Evolutionary conservation across 768 basidiomycete genomes (phyloP).

Genomic region (Exidia glandulosa): DNA sequence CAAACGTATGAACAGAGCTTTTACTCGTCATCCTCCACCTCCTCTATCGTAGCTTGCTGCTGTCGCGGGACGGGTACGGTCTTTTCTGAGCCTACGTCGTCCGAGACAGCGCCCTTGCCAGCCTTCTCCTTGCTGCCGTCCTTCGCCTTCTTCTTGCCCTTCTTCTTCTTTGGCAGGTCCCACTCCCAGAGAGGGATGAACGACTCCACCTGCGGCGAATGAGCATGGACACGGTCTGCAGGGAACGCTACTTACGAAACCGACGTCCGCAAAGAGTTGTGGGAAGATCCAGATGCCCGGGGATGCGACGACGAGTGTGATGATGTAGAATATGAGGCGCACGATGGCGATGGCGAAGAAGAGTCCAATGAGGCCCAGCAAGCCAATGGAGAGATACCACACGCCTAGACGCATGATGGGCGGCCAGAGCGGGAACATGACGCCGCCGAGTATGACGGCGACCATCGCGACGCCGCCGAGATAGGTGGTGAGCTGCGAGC

Average conservation of each 20-base stretch:
- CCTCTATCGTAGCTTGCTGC: constrained; percentile 32
- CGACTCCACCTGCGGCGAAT: constrained; percentile 69
- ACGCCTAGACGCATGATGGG: constrained; percentile 84
- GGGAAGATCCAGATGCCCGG: constrained; percentile 99
- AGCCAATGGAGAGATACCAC: constrained; percentile 85
- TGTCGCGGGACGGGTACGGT: constrained; percentile 4
- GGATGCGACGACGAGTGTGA: constrained; percentile 74
- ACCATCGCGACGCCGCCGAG: constrained; percentile 88
- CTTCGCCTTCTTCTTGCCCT: constrained; percentile 27
- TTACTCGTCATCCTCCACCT: constrained; percentile 31
- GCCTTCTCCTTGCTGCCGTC: constrained; percentile 31
- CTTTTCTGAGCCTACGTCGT: constrained; percentile 29
- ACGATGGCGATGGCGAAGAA: constrained; percentile 89
- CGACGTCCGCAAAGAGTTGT: constrained; percentile 93
- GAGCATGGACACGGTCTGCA: constrained; percentile 1
- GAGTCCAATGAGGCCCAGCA: constrained; percentile 77
- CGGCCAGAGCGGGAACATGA: constrained; percentile 99
- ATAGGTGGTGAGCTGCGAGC: constrained; percentile 87
- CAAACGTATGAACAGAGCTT: constrained; percentile 1
- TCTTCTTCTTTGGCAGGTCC: constrained; percentile 71
- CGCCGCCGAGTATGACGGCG: constrained; percentile 83
- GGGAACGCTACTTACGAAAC: constrained; percentile 59
- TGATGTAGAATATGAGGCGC: constrained; percentile 85
- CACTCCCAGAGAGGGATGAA: constrained; percentile 97
- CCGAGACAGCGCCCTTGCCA: constrained; percentile 4